Conservation (phyloP, 371 early-diverging fungal genomes). For the Blakeslea trispora region DNA sequence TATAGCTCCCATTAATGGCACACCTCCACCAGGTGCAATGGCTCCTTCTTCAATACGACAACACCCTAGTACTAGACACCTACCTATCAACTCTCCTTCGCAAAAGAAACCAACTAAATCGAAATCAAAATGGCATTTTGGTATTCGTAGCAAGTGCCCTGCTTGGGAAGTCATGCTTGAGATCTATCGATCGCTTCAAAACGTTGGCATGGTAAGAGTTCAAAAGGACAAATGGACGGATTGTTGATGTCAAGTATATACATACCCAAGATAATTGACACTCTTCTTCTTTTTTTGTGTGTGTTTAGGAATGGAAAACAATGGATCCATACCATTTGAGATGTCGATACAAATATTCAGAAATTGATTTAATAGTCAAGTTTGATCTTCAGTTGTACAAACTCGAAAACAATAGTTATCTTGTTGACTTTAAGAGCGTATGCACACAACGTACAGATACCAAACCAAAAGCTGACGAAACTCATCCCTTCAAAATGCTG, state of each 20-base stretch:
- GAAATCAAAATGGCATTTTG: constrained; percentile 91
- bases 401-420: constrained; percentile 85
- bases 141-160: constrained; percentile 90
- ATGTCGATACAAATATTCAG: constrained; percentile 66
- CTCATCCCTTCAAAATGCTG: constrained; percentile 11
- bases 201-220: constrained; percentile 74
- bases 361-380: constrained; percentile 65
- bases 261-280: too few relatives aligned
- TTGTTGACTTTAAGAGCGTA: constrained; percentile 92
- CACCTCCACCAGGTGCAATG: constrained; percentile 51
- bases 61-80: constrained; percentile 22
- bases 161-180: constrained; percentile 97
- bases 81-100: constrained; percentile 26
- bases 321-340: constrained; percentile 86
- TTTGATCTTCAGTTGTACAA: constrained; percentile 94
- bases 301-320: constrained; percentile 84
- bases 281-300: too few relatives aligned
- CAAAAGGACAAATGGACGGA: constrained; percentile 1
- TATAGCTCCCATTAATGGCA: constrained; percentile 37
- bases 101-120: constrained; percentile 39
- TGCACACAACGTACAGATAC: constrained; percentile 30
- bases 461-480: not conserved
- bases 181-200: constrained; percentile 89
- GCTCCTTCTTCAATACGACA: constrained; percentile 20
- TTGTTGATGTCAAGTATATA: too few relatives aligned